Base-by-base conservation (phyloP, 305 asterid species). In the Fraxinus dipetala region DNA sequence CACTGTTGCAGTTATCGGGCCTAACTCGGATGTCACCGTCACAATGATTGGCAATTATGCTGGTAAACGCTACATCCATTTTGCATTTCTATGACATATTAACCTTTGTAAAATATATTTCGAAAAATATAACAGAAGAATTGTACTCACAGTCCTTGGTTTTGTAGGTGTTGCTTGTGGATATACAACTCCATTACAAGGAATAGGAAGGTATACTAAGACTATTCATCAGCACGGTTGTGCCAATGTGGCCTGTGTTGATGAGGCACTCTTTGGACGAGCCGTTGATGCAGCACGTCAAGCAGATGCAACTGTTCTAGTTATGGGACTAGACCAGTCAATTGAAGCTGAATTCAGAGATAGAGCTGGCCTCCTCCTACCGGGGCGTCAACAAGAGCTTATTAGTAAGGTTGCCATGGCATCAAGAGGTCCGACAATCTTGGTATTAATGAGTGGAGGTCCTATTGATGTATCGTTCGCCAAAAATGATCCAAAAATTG, bases 21-120 rank as follows among this genome's bases (percentile, higher is more conserved):
- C 98, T 1, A 95, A 93, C 73, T 91, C 98, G 0, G 86, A 93
- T 61, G 98, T 85, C 48, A 91, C 98, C 0, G 83, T 86, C 70
- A 93, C 97, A 1, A 95, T 95, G 98, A 87, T 95, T 0, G 98
- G 98, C 73, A 95, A 92, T 54, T 95, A 93, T 40, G 98, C 97
- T 11, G 98, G 98, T 92, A 76, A 76, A 76, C 8, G 18, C 38
- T 13, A 67, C 36, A 11, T 10, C 36, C 13, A 22, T 59, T 59
- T 59, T 59, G 5, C 30, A 5, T 56, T 56, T 56, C 28, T 56
- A 56, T 18, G 28, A 56, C 11, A 1, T 9, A 59, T 59, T 20
- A 20, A 20, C 69, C 28, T 6, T 59, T 20, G 5, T 59, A 20
- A 56, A 56, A 20, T 7, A 59, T 59, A 20, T 59, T 7, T 59